phyloP scores from a whole-genome alignment of 371 early-diverging fungal species.

The Mucor piriformis region DNA sequence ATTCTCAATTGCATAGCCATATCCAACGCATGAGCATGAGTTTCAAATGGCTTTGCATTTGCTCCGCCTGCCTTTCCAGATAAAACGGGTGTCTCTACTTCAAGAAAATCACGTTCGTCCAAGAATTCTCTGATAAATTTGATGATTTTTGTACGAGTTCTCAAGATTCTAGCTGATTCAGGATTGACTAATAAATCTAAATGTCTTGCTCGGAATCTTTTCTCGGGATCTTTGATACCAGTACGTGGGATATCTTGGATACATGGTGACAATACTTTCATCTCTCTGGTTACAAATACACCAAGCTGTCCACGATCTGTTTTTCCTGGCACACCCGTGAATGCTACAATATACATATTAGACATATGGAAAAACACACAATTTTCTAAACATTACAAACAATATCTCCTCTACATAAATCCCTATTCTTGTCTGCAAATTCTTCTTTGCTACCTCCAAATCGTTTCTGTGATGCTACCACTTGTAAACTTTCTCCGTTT shows the following conservation, averaged over 20 bases:
- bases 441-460: constrained; percentile 42
- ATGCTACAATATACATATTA: constrained; percentile 42
- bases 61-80: constrained; percentile 93
- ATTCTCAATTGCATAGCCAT: constrained; percentile 88
- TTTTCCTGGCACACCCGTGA: constrained; percentile 77
- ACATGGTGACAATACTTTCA: constrained; percentile 89
- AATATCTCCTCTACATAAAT: constrained; percentile 68
- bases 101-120: constrained; percentile 81
- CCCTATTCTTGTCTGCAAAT: constrained; percentile 49
- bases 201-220: constrained; percentile 84
- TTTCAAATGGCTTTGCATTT: constrained; percentile 93
- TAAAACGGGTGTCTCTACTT: constrained; percentile 97
- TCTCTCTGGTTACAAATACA: constrained; percentile 62
- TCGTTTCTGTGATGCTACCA: constrained; percentile 63
- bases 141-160: constrained; percentile 69
- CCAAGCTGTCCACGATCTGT: constrained; percentile 86
- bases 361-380: not conserved
- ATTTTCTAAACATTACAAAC: constrained; percentile 47
- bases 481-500: constrained; percentile 66
- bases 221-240: constrained; percentile 76
- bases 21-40: constrained; percentile 79
- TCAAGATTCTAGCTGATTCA: constrained; percentile 58
- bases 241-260: constrained; percentile 80
- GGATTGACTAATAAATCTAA: constrained; percentile 90
- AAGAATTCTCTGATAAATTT: constrained; percentile 79